Evolutionary conservation across 768 basidiomycete species (phyloP).

Genomic region (Cytidiella melzeri): DNA sequence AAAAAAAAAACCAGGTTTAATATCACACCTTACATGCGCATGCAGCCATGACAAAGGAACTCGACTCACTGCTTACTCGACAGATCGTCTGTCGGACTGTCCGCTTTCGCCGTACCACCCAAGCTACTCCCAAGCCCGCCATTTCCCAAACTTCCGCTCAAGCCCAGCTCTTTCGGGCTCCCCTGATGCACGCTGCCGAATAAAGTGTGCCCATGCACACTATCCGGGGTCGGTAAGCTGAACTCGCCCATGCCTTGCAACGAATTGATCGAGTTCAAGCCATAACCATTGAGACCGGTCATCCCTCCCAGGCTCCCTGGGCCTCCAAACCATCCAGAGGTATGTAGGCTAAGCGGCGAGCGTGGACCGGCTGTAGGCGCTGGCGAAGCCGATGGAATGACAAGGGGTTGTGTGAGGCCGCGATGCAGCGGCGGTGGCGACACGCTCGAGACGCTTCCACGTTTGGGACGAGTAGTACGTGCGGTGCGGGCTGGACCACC

Average conservation of each 20-base stretch:
- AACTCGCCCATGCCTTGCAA: constrained; percentile 15
- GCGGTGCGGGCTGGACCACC: constrained; percentile 41
- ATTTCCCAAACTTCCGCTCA: too few relatives aligned
- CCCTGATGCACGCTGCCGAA: constrained; percentile 22
- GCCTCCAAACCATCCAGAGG: constrained; percentile 21
- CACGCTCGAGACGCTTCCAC: constrained; percentile 55
- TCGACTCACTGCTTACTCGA: constrained; percentile 37
- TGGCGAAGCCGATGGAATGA: constrained; percentile 46
- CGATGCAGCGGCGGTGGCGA: constrained; percentile 40
- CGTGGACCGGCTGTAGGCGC: constrained; percentile 17
- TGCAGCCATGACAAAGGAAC: too few relatives aligned
- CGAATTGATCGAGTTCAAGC: neutral
- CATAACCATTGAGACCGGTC: neutral
- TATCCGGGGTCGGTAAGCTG: constrained; percentile 26
- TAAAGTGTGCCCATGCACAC: constrained; percentile 21
- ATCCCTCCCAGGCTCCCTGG: neutral
- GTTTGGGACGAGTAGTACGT: constrained; percentile 39
- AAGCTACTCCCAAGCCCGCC: too few relatives aligned
- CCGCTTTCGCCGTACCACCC: neutral
- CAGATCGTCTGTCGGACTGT: constrained; percentile 21
- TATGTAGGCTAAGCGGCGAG: constrained; percentile 27
- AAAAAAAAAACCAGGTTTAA: too few relatives aligned
- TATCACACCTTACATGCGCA: too few relatives aligned
- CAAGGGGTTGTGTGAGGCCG: constrained; percentile 56
- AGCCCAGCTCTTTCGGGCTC: constrained; percentile 30